A percentile compares a stretch with the other conserved stretches of the same genome.
Conservation (phyloP, 2,329 filamentous ascomycete species). For the Diaporthe caulivora region DNA sequence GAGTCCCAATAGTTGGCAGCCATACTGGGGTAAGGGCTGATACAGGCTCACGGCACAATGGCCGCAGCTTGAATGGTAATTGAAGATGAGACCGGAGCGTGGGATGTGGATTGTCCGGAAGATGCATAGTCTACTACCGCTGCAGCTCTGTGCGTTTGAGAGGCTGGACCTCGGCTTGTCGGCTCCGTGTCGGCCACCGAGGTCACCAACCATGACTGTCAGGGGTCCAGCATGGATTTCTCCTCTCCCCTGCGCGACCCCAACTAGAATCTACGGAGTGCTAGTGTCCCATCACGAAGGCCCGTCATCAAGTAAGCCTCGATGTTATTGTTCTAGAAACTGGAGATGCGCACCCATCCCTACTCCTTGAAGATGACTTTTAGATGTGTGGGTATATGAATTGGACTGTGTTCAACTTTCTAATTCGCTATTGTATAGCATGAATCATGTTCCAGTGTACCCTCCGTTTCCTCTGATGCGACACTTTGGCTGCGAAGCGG, state of each 20-base stretch:
- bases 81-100: background rate
- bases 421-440: too few species aligned
- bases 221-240: background rate
- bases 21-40: constrained; percentile 64
- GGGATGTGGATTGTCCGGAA: background rate
- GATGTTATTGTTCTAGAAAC: too few species aligned
- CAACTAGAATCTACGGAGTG: background rate
- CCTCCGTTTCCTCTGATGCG: too few species aligned
- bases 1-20: constrained; percentile 98
- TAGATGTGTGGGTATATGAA: too few species aligned
- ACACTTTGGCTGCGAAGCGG: background rate
- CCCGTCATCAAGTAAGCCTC: background rate
- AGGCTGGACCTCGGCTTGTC: constrained; percentile 8
- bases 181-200: constrained; percentile 44
- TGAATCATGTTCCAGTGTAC: too few species aligned
- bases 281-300: background rate
- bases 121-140: background rate
- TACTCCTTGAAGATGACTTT: too few species aligned
- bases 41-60: constrained; percentile 39
- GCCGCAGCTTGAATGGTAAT: constrained; percentile 27
- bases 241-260: background rate
- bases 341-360: too few species aligned
- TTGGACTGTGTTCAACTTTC: too few species aligned
- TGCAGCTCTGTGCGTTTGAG: background rate
- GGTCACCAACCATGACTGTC: background rate